These are phyloP conservation scores for Annulohypoxylon moriforme DNA, from an alignment of 495 filamentous ascomycete genomes.

Conservation along the genomic window DNA sequence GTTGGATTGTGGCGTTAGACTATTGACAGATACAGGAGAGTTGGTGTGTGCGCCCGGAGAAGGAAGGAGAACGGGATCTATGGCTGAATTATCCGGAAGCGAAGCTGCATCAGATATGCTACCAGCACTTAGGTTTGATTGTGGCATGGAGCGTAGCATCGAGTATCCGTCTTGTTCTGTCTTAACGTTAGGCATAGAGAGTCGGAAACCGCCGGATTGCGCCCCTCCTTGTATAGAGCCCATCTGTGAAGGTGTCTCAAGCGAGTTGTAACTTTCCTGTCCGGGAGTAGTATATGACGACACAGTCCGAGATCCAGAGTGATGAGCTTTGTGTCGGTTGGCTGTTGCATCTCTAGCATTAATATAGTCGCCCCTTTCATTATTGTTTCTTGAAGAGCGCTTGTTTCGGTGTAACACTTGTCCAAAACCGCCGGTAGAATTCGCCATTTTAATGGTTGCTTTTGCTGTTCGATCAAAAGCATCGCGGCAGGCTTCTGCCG, in stretches of 20 bases:
- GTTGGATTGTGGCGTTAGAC: conserved; percentile 42
- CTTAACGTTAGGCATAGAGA: conserved; percentile 52
- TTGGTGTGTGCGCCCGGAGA: conserved; percentile 50
- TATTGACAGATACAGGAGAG: conserved; percentile 45
- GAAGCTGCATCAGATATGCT: conserved; percentile 46
- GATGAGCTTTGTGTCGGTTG: conserved; percentile 46
- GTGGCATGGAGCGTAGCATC: conserved; percentile 50
- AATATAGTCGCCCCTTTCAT: conserved; percentile 51
- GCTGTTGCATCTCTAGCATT: conserved; percentile 48
- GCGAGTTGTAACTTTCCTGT: conserved; percentile 42
- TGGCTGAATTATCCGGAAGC: conserved; percentile 55
- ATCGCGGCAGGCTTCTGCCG: conserved; percentile 82
- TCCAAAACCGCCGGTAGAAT: conserved; percentile 84
- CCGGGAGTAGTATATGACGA: conserved; percentile 38
- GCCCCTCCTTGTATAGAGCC: conserved; percentile 40
- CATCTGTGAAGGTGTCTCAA: conserved; percentile 40
- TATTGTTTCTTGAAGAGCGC: conserved; percentile 38
- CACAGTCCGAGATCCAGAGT: conserved; percentile 37
- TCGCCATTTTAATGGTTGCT: conserved; percentile 91
- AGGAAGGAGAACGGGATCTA: conserved; percentile 59
- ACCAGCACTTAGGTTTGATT: conserved; percentile 48
- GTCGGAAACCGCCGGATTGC: conserved; percentile 44
- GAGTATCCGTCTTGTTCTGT: conserved; percentile 53
- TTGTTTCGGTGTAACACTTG: conserved; percentile 49
- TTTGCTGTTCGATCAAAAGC: conserved; percentile 96